Evolutionary conservation across 2,329 filamentous ascomycete genomes (phyloP), one percentile per base, ranked within the genome.

Genomic region (Monilinia vaccinii-corymbosi): DNA sequence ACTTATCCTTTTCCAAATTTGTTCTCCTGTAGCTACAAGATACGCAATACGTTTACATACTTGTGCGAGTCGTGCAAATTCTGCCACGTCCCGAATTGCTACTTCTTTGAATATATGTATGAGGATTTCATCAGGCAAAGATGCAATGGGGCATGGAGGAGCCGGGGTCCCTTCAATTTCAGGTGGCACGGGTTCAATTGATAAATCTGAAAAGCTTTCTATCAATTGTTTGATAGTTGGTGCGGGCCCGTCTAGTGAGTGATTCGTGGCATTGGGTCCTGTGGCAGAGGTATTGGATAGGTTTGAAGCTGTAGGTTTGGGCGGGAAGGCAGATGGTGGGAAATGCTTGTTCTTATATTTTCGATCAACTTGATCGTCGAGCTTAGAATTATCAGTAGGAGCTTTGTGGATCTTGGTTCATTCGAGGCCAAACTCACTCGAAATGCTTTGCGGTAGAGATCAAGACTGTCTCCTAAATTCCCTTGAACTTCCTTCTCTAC

Each of bases 321-420:
- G 75, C 64, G 77, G 75, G 66, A 76, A 78, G 38, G 73, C 75
- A 11, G 82, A 80, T 44, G 83, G 78, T 31, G 92, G 88, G 69
- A 94, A 97, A 75, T 97, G 86, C 75, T 97, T 97, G 69, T 90
- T 87, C 69, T 89, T 89, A 76, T 97, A 99, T 60, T 82, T 80
- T 68, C 89, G 84, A 72, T 99, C 91, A 56, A 99, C 93, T 16
- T 80, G 78, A 60, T 86, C 80, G 71, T 97, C 94, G 74, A 99
- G 83, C 87, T 93, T 66, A 10, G 60, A 18, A 23, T 58, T 62
- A 60, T 69, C 47, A 64, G 52, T 59, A 18, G 21, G 36, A 11
- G 45, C 21, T 46, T 31, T 36, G 56, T 6, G 25, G 4, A 25
- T 28, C 18, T 56, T 4, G 7, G 16, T 16, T 23, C 28, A 34